Evolutionary conservation across 1,139 yeast genomes (phyloP), one percentile per base, ranked within the genome.

Genomic region (Yamadazyma spencermartinsiae): DNA sequence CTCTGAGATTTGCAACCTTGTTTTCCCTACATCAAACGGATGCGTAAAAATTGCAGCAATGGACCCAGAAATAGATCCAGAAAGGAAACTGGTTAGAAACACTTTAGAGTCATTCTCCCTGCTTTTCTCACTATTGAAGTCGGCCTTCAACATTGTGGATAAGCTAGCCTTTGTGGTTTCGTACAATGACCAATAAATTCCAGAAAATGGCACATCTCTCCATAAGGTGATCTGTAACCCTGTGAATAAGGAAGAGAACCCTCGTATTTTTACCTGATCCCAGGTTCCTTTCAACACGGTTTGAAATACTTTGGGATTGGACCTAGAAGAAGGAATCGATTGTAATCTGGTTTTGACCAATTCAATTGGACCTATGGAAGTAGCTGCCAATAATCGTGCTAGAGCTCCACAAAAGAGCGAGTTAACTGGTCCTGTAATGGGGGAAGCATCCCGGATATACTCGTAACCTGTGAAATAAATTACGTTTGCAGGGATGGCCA

Each of bases 191-290:
- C 99, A 92, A 61, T 92, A 92, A 3, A 92, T 81, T 1, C 95
- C 97, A 40, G 95, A 85, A 58, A 92, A 92, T 2, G 99, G 99
- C 0, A 90, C 98, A 58, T 92, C 99, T 60, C 99, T 73, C 96
- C 96, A 90, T 17, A 92, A 69, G 0, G 98, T 92, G 35, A 92
- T 73, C 32, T 85, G 80, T 25, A 94, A 66, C 0, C 99, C 99
- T 40, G 83, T 82, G 72, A 89, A 92, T 12, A 92, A 60, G 0
- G 90, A 74, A 1, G 65, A 57, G 2, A 77, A 44, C 0, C 98
- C 96, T n/a, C 76, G 72, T 1, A 59, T 51, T 30, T 63, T 60
- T 2, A 88, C 68, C 54, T 83, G 80, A 3, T 61, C 59, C 36
- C 61, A 58, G 21, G 88, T 74, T 37, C 89, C 95, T 12, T 58